Evolutionary conservation across 306 rosid species (phyloP).

Genomic region (Glycine tomentella): DNA sequence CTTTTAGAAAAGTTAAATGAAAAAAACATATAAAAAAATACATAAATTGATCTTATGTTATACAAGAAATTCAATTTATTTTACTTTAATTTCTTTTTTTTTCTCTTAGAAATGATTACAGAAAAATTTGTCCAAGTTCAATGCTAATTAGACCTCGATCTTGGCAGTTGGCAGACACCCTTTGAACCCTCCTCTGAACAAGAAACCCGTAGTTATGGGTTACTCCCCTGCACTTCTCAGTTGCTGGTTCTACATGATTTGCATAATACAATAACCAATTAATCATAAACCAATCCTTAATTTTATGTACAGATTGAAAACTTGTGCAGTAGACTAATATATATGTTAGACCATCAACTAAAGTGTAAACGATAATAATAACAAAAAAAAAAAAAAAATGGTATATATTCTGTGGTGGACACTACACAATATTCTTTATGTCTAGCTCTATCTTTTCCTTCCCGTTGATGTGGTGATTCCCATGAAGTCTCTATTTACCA

Average conservation of each 20-base stretch:
- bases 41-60: too few relatives aligned
- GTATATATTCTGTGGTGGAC: constrained; percentile 60
- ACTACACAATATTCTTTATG: constrained; percentile 55
- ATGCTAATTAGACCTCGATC: not conserved
- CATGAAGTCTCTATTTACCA: constrained; percentile 48
- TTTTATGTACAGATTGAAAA: not conserved
- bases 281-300: not conserved
- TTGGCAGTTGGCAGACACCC: not conserved
- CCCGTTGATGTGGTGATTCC: constrained; percentile 61
- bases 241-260: not conserved
- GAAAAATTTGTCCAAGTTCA: not conserved
- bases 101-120: too few relatives aligned
- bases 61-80: too few relatives aligned
- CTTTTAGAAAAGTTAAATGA: too few relatives aligned
- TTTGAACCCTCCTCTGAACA: not conserved
- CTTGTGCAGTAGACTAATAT: not conserved
- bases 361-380: constrained; percentile 39
- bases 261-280: not conserved
- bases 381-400: not conserved
- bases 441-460: constrained; percentile 55
- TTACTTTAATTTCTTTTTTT: too few relatives aligned
- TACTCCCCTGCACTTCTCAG: not conserved
- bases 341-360: constrained; percentile 1
- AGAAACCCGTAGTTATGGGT: not conserved
- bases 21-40: too few relatives aligned